phyloP scores from a whole-genome alignment of 2,329 filamentous ascomycete species.

The Elsinoe fawcettii region DNA sequence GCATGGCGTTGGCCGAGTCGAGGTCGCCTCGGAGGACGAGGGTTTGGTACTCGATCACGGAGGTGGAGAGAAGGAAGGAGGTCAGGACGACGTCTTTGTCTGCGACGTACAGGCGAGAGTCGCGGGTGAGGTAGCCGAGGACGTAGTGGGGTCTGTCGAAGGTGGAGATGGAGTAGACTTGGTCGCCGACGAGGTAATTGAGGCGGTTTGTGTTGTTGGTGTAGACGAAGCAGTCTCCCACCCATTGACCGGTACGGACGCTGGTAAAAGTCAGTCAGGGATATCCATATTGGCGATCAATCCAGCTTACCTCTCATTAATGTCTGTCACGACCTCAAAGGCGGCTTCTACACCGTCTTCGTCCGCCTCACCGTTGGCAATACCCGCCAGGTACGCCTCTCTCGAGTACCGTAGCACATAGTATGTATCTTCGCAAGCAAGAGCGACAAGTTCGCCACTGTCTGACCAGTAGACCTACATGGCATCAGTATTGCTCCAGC shows the following conservation, averaged over 20 bases:
- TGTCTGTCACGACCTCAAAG: conserved; percentile 93
- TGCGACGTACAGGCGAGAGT: conserved; percentile 88
- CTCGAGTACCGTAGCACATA: conserved; percentile 89
- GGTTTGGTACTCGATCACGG: conserved; percentile 94
- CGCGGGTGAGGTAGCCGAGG: conserved; percentile 87
- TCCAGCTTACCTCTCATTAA: conserved; percentile 66
- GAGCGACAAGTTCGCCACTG: conserved; percentile 81
- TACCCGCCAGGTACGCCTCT: conserved; percentile 76
- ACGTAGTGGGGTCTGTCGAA: conserved; percentile 95
- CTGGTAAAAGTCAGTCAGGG: conserved; percentile 33
- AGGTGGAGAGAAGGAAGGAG: conserved; percentile 82
- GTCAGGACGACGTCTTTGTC: conserved; percentile 93
- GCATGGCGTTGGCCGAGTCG: conserved; percentile 78
- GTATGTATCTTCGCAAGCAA: conserved; percentile 91
- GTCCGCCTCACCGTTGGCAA: conserved; percentile 75
- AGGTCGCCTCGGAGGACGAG: conserved; percentile 88
- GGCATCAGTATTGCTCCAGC: conserved; percentile 8
- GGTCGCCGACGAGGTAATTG: conserved; percentile 95
- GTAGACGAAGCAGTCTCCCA: conserved; percentile 98
- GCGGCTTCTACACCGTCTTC: conserved; percentile 90
- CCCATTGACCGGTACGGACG: conserved; percentile 92
- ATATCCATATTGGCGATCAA: neutral
- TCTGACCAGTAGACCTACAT: conserved; percentile 92
- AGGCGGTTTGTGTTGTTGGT: conserved; percentile 93
- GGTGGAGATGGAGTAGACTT: conserved; percentile 95